Percentiles rank a stretch among this genome's conserved stretches.
Conservation (phyloP, 257 asterid genomes). For the Datura wrightii region DNA sequence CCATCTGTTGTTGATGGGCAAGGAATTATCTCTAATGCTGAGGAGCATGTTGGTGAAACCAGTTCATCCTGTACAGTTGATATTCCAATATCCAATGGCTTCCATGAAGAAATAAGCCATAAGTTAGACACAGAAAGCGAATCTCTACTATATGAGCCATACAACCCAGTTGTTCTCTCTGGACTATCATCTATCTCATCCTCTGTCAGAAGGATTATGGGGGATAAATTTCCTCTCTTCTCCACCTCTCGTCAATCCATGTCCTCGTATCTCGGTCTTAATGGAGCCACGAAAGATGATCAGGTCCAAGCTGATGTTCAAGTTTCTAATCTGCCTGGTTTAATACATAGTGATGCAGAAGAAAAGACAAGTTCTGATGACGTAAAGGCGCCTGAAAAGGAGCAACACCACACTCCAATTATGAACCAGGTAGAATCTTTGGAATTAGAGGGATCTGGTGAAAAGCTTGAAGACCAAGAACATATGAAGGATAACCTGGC, state of each 20-base stretch:
- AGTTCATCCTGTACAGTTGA: constrained; percentile 37
- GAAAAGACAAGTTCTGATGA: constrained; percentile 43
- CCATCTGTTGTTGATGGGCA: constrained; percentile 38
- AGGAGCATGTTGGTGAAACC: constrained; percentile 41
- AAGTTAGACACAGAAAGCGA: constrained; percentile 41
- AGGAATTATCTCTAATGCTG: constrained; percentile 41
- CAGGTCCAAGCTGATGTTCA: constrained; percentile 47
- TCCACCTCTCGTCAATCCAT: constrained; percentile 46
- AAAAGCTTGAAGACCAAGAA: constrained; percentile 53
- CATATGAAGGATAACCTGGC: constrained; percentile 67
- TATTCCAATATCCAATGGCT: constrained; percentile 60
- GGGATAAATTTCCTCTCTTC: constrained; percentile 66
- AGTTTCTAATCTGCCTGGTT: constrained; percentile 44
- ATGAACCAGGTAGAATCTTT: constrained; percentile 36
- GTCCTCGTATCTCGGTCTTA: constrained; percentile 40
- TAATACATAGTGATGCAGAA: constrained; percentile 40
- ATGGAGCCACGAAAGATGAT: constrained; percentile 42
- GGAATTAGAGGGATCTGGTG: constrained; percentile 44
- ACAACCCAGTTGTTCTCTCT: constrained; percentile 61
- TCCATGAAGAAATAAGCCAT: constrained; percentile 42
- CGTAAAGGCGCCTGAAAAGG: constrained; percentile 44
- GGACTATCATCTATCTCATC: constrained; percentile 61
- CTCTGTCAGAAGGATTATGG: constrained; percentile 68
- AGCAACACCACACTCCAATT: constrained; percentile 37
- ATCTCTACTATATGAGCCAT: constrained; percentile 57